Conservation (phyloP, 306 rosid genomes). For the Castanea sativa region DNA sequence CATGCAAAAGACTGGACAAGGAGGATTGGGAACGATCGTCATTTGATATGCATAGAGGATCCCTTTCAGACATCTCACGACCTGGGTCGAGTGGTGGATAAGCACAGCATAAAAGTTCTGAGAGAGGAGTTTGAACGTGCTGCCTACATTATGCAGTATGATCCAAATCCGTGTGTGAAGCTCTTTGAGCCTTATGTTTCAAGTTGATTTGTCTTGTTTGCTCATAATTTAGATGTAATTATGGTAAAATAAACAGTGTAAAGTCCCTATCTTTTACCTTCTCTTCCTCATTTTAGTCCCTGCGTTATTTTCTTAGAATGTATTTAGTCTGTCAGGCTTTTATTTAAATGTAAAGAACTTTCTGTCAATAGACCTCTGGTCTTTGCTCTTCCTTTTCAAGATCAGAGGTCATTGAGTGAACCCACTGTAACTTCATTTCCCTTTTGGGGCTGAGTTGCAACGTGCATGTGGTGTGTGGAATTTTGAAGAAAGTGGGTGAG, state of each 20-base stretch:
- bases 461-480: neutral
- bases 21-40: conserved; percentile 88
- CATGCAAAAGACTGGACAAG: conserved; percentile 93
- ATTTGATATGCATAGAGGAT: conserved; percentile 96
- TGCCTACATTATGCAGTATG: conserved; percentile 73
- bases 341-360: conserved; percentile 31
- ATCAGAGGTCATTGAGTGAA: conserved; percentile 9
- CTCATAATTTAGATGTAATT: conserved; percentile 28
- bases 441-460: neutral
- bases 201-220: conserved; percentile 24
- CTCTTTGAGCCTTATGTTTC: conserved; percentile 79
- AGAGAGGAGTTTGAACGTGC: conserved; percentile 98
- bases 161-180: conserved; percentile 74
- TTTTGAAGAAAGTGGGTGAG: neutral
- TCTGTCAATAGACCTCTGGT: conserved; percentile 5
- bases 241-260: conserved; percentile 27
- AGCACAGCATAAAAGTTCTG: conserved; percentile 79
- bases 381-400: conserved; percentile 12
- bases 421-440: neutral
- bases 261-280: conserved; percentile 1
- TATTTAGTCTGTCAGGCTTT: conserved; percentile 20
- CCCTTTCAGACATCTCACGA: conserved; percentile 94
- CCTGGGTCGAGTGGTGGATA: conserved; percentile 94
- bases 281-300: conserved; percentile 5
- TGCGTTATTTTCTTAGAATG: conserved; percentile 34